phyloP scores from a whole-genome alignment of 306 rosid species.

The Cicer judaicum region DNA sequence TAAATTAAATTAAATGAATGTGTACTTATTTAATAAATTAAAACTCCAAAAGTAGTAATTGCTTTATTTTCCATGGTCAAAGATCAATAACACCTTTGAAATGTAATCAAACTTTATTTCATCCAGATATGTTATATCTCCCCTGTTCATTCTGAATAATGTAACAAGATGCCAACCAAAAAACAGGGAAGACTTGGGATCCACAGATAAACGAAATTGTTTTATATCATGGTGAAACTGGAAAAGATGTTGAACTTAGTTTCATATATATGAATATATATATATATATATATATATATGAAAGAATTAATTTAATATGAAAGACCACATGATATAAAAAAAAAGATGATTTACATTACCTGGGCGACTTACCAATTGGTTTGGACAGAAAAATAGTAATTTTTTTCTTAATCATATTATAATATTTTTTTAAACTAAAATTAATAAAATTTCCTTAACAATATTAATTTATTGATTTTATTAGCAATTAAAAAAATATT shows the following conservation, averaged over 20 bases:
- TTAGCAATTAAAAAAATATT: too few species aligned
- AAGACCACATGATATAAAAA: neutral
- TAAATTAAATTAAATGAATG: too few species aligned
- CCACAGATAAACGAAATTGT: neutral
- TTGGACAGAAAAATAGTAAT: too few species aligned
- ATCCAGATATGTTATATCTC: conserved; percentile 1
- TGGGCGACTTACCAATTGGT: too few species aligned
- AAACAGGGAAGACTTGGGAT: neutral
- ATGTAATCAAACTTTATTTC: conserved; percentile 20
- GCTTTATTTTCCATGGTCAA: conserved; percentile 27
- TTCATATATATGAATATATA: neutral
- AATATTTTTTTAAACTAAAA: too few species aligned
- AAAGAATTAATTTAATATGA: neutral
- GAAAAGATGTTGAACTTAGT: neutral
- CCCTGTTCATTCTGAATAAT: neutral
- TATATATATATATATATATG: too few species aligned
- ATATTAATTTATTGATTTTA: too few species aligned
- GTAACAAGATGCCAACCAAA: neutral
- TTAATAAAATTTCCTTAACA: too few species aligned
- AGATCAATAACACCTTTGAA: conserved; percentile 2
- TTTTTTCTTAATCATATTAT: too few species aligned
- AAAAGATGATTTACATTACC: too few species aligned
- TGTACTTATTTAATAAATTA: neutral
- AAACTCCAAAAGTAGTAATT: conserved; percentile 18
- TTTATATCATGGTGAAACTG: neutral